Percentiles rank a stretch among this genome's conserved stretches.
phyloP scores from a whole-genome alignment of 805 yeast species.

The Myxozyma lipomycoides region DNA sequence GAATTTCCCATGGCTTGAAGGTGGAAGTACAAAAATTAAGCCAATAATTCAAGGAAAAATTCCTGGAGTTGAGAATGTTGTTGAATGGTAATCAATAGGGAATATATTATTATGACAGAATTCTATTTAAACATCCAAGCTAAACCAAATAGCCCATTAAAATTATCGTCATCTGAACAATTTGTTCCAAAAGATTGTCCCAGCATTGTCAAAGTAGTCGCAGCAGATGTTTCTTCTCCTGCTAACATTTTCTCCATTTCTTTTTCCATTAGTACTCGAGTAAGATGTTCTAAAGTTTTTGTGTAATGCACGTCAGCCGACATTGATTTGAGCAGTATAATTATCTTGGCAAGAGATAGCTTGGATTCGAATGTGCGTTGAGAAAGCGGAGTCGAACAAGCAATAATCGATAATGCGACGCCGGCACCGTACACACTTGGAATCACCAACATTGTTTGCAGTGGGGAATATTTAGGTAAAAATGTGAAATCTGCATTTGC shows the following conservation, averaged over 20 bases:
- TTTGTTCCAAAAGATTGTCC: no score
- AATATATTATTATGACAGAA: background rate
- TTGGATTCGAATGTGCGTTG: slow-evolving; percentile 22
- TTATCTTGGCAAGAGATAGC: slow-evolving; percentile 19
- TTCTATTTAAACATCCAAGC: no score
- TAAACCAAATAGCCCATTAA: no score
- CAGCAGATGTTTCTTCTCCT: slow-evolving; percentile 4
- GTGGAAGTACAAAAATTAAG: slow-evolving; percentile 19
- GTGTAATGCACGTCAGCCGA: slow-evolving; percentile 6
- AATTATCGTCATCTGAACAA: no score
- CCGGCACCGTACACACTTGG: slow-evolving; percentile 18
- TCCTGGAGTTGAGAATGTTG: slow-evolving; percentile 27
- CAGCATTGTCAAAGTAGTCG: background rate
- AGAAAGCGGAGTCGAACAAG: slow-evolving; percentile 22
- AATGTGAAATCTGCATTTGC: background rate
- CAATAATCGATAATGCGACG: slow-evolving; percentile 14
- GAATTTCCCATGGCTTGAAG: slow-evolving; percentile 71
- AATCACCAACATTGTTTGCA: background rate
- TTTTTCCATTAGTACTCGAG: slow-evolving; percentile 18
- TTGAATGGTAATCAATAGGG: slow-evolving; percentile 19
- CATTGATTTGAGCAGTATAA: slow-evolving; percentile 20
- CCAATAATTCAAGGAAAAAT: slow-evolving; percentile 24
- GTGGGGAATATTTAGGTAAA: background rate
- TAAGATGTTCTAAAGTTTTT: slow-evolving; percentile 19
- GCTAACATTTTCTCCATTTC: slow-evolving; percentile 23